Conservation (phyloP, 495 filamentous ascomycete species). For the Polyplosphaeria fusca region DNA sequence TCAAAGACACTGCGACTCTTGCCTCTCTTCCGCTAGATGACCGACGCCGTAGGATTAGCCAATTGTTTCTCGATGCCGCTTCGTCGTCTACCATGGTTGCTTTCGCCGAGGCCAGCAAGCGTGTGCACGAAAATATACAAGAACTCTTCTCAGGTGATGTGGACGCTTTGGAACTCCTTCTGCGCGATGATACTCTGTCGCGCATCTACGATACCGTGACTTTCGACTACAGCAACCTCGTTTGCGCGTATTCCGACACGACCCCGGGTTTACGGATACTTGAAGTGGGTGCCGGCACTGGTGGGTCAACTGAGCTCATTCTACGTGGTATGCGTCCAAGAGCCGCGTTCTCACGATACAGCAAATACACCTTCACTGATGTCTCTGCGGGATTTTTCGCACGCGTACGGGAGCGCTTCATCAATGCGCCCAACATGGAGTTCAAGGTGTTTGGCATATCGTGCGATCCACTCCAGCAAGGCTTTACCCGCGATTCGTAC, state of each 20-base stretch:
- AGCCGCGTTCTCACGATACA: background rate
- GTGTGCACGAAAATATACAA: background rate
- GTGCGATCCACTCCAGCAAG: constrained; percentile 7
- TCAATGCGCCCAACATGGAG: background rate
- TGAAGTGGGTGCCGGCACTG: constrained; percentile 12
- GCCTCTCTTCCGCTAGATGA: background rate
- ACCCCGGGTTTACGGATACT: constrained; percentile 1
- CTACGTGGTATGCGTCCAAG: background rate
- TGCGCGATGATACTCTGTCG: background rate
- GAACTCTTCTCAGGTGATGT: background rate
- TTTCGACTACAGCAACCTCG: background rate
- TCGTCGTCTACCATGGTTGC: background rate
- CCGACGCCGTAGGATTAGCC: background rate
- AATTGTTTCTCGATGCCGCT: background rate
- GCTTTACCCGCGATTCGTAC: constrained; percentile 2
- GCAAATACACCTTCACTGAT: constrained; percentile 8
- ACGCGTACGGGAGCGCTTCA: constrained; percentile 3
- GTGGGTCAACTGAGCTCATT: background rate
- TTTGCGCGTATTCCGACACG: background rate
- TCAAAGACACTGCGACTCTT: background rate
- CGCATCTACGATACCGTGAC: background rate
- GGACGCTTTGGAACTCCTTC: background rate
- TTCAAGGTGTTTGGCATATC: constrained; percentile 2
- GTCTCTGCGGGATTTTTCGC: constrained; percentile 14
- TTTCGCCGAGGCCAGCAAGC: background rate